phyloP scores from a whole-genome alignment of 345 rosid species.

The Gossypium longicalyx region DNA sequence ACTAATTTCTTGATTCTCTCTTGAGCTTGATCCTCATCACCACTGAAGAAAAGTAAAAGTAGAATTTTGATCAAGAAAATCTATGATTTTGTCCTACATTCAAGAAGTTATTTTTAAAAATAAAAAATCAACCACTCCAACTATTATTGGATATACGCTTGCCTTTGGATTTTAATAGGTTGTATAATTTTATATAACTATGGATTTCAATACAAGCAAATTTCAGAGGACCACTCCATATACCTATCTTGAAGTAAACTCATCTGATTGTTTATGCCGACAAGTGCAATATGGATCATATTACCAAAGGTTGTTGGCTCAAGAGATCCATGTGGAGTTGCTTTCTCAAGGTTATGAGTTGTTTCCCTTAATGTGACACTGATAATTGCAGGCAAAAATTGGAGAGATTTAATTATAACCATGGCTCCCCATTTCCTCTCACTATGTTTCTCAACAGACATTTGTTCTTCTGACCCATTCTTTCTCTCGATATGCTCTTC shows the following conservation, averaged over 20 bases:
- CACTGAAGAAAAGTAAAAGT: conserved; percentile 51
- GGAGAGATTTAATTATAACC: conserved; percentile 95
- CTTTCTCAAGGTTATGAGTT: conserved; percentile 47
- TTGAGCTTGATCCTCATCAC: conserved; percentile 99
- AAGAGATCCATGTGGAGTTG: conserved; percentile 29
- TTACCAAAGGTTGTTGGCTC: conserved; percentile 60
- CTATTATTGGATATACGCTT: neutral
- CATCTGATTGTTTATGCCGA: conserved; percentile 97
- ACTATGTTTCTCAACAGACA: conserved; percentile 61
- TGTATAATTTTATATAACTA: neutral
- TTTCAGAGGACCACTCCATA: conserved; percentile 1
- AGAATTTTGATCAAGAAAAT: neutral
- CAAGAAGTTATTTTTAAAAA: neutral
- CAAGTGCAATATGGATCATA: conserved; percentile 96
- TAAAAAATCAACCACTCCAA: neutral
- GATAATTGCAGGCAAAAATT: conserved; percentile 65
- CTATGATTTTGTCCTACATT: neutral
- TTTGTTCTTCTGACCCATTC: conserved; percentile 50
- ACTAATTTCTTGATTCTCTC: conserved; percentile 87
- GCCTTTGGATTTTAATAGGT: neutral
- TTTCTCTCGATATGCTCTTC: conserved; percentile 82
- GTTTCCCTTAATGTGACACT: conserved; percentile 78
- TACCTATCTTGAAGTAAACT: conserved; percentile 99
- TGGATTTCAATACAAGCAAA: conserved; percentile 11
- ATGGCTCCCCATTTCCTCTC: conserved; percentile 95